Evolutionary conservation across 306 rosid species (phyloP), one percentile per base, ranked within the genome.

Genomic region (Geum urbanum): DNA sequence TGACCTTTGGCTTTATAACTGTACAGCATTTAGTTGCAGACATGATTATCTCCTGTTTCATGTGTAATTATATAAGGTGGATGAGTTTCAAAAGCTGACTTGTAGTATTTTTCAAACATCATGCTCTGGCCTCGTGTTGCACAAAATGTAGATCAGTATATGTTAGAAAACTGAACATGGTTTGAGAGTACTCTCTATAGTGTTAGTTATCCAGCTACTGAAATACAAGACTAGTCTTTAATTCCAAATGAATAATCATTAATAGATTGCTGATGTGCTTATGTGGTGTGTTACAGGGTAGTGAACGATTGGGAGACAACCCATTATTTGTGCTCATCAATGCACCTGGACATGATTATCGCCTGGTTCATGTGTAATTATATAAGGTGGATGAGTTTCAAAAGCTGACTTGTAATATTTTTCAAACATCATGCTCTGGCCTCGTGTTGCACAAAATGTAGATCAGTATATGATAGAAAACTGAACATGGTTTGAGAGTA

Each of bases 281-380:
- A 71, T n/a, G n/a, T n/a, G n/a, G n/a, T n/a, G n/a, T n/a, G n/a
- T n/a, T n/a, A n/a, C n/a, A n/a, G n/a, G n/a, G n/a, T n/a, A n/a
- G n/a, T n/a, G n/a, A n/a, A n/a, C n/a, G n/a, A n/a, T 64, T 95
- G 81, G 96, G 84, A 57, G 82, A 74, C 78, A 95, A 77, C 66
- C 77, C 95, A 13, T 69, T 95, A 19, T 95, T 95, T 52, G 92
- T 95, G 73, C 85, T 95, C 6, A 85, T 95, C 69, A 67, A 78
- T 35, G 85, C 82, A 39, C 77, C n/a, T n/a, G n/a, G 14, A 61
- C 48, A 61, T 32, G 18, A 40, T 61, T 14, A 9, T 39, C n/a
- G 18, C 39, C 3, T 19, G 24, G 3, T 40, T 37, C 22, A 0
- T 7, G 8, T 16, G 43, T 18, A 37, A 4, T 59, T 32, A 35